Conservation (phyloP, 352 stramenopile species). For the Phytophthora crassamura region DNA sequence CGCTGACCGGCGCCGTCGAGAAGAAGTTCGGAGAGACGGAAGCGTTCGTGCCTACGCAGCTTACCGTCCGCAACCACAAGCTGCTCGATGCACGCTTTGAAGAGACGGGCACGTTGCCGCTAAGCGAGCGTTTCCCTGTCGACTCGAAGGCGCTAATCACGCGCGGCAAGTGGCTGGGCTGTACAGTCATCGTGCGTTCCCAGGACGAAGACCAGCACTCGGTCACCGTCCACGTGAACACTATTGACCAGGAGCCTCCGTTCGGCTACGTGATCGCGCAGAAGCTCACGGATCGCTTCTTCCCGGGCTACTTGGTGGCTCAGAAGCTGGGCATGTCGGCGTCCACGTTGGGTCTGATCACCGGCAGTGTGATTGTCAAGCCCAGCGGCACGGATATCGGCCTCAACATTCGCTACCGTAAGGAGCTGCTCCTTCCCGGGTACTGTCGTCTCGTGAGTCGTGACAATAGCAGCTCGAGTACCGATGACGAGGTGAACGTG, state of each 20-base stretch:
- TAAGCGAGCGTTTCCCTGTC: conserved; percentile 92
- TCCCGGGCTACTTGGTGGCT: conserved; percentile 76
- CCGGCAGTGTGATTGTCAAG: conserved; percentile 94
- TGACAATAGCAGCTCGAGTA: conserved; percentile 23
- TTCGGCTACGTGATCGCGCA: conserved; percentile 96
- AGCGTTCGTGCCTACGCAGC: conserved; percentile 96
- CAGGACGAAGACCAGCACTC: conserved; percentile 67
- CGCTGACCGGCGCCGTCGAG: conserved; percentile 91
- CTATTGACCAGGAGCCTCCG: conserved; percentile 94
- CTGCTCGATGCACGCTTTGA: conserved; percentile 96
- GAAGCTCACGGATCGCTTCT: conserved; percentile 92
- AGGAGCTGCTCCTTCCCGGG: conserved; percentile 90
- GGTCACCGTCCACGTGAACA: conserved; percentile 92
- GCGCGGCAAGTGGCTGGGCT: conserved; percentile 91
- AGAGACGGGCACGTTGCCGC: conserved; percentile 78
- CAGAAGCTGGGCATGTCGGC: conserved; percentile 93
- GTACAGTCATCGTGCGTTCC: conserved; percentile 81
- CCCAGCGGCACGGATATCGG: conserved; percentile 92
- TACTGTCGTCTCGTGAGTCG: conserved; percentile 87
- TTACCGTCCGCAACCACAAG: conserved; percentile 92
- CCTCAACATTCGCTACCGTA: conserved; percentile 82
- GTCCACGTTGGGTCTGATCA: conserved; percentile 93
- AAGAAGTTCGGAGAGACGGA: conserved; percentile 97
- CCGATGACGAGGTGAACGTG: conserved; percentile 51
- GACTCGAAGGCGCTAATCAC: conserved; percentile 90